Conservation (phyloP, 352 stramenopile species). For the Phytophthora boehmeriae region DNA sequence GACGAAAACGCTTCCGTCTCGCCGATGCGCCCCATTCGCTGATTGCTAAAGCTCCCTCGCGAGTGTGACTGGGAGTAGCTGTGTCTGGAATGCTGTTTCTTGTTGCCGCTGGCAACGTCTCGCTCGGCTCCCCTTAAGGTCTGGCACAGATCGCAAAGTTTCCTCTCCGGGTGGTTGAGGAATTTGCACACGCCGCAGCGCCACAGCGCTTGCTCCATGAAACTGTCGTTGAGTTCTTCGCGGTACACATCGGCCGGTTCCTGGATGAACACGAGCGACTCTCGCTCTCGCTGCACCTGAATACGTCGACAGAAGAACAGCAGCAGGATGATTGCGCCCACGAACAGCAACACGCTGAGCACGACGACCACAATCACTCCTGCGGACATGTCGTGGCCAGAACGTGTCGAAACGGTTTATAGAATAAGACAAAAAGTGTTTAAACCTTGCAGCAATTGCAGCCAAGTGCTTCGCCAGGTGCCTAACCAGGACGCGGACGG, state of each 20-base stretch:
- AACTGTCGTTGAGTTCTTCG: slow-evolving; percentile 85
- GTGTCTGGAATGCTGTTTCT: slow-evolving; percentile 32
- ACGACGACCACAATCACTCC: slow-evolving; percentile 45
- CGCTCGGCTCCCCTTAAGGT: slow-evolving; percentile 62
- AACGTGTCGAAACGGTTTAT: neutral
- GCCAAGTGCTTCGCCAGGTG: neutral
- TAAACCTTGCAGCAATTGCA: neutral
- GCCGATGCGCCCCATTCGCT: slow-evolving; percentile 52
- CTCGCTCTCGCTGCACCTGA: slow-evolving; percentile 39
- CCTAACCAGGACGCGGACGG: neutral
- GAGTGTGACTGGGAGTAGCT: slow-evolving; percentile 24
- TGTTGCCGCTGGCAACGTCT: slow-evolving; percentile 45
- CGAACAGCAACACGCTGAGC: slow-evolving; percentile 48
- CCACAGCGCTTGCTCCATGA: slow-evolving; percentile 84
- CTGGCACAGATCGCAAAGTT: slow-evolving; percentile 88
- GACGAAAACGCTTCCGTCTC: slow-evolving; percentile 52
- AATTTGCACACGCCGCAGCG: slow-evolving; percentile 90
- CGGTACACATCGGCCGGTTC: slow-evolving; percentile 72
- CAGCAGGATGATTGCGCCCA: slow-evolving; percentile 48
- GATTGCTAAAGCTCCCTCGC: slow-evolving; percentile 28
- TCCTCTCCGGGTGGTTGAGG: slow-evolving; percentile 83
- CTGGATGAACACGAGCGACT: slow-evolving; percentile 57
- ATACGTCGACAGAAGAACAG: slow-evolving; percentile 51
- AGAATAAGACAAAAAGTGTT: neutral
- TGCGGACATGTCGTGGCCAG: slow-evolving; percentile 28